Base-by-base conservation (phyloP, 495 filamentous ascomycete genomes). In the Cercophora sp. region DNA sequence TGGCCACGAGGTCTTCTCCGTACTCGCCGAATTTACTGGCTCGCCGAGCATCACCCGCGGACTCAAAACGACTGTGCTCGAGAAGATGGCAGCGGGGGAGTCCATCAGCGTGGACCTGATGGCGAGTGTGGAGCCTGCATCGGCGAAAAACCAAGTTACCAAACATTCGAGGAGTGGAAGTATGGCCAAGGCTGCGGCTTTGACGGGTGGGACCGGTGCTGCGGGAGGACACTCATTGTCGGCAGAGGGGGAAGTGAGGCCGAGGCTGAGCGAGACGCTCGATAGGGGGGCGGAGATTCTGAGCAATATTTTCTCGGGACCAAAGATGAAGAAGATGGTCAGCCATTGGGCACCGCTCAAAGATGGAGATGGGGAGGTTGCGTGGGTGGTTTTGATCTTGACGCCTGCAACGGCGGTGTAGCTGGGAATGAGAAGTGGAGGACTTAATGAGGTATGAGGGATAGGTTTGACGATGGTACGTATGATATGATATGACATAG, bases 311-410 rank as follows among this genome's bases (percentile, higher is more conserved):
- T 50, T 66, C n/a, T 55, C 24, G 27, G 48, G 44, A 1, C 13
- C 27, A 15, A 66, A 57, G 55, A 59, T 68, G 53, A 72, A 72
- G 53, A 68, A 62, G 60, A 63, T 79, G 41, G 68, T 75, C n/a
- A 72, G 67, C 20, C 74, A 77, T 56, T 82, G 79, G 79, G 75
- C 76, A 48, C 78, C 79, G 19, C 53, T 78, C 58, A 80, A 76
- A 61, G 73, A 80, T 58, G 75, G 62, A 9, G 60, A 71, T 13
- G 78, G 76, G 0, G 50, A 50, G 23, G 66, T 79, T 15, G 66
- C 49, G 15, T 78, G 69, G 60, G 69, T 79, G 31, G 70, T 82
- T 40, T 48, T 80, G 47, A 55, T 71, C 15, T 54, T 75, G 57
- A 66, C 55, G 46, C 68, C 67, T 18, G 59, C 53, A 23, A 24